Evolutionary conservation across 1,284 basidiomycete genomes (phyloP), one percentile per base, ranked within the genome.

Genomic region (Wolfiporia cocos): DNA sequence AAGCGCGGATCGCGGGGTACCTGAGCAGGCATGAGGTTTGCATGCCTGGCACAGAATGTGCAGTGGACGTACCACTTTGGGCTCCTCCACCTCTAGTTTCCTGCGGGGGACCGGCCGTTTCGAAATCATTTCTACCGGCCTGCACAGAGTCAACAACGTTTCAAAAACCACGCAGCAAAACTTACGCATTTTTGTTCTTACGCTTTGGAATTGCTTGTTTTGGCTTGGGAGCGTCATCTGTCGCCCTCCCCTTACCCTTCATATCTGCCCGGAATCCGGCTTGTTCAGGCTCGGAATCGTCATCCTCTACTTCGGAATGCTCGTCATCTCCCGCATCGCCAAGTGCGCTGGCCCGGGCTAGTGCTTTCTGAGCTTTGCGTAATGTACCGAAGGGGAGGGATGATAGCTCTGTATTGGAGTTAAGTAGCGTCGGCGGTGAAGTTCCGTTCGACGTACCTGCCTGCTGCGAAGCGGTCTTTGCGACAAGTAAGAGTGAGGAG

Each of bases 1-100:
- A 98, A 98, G 34, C 94, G 81, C 2, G 95, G 94, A 65, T 98
- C 94, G 31, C 94, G 81, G 9, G 82, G 65, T 59, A 82, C 74
- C 88, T 92, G 55, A 36, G 15, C 5, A 42, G 11, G 32, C 18
- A 35, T 44, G 31, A 36, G 37, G 5, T 18, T 14, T 19, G 4
- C 26, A 19, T 22, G 22, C 3, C 26, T 28, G 30, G 7, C 12
- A 12, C 12, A 31, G 41, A 38, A 9, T 30, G 22, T 34, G 29
- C 44, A 42, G 36, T 37, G 18, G 10, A 63, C 82, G 47, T 55
- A 89, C 90, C 26, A 71, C 60, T 48, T 80, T 76, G 34, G 75
- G 70, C 4, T 80, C 73, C 47, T 92, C 86, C 5, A 94, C 75
- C 1, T 91, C 84, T n/a, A 69, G 70, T 41, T 92, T 72, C 42